Evolutionary conservation across 306 rosid genomes (phyloP), one percentile per base, ranked within the genome.

Genomic region (Dryas alaskensis): DNA sequence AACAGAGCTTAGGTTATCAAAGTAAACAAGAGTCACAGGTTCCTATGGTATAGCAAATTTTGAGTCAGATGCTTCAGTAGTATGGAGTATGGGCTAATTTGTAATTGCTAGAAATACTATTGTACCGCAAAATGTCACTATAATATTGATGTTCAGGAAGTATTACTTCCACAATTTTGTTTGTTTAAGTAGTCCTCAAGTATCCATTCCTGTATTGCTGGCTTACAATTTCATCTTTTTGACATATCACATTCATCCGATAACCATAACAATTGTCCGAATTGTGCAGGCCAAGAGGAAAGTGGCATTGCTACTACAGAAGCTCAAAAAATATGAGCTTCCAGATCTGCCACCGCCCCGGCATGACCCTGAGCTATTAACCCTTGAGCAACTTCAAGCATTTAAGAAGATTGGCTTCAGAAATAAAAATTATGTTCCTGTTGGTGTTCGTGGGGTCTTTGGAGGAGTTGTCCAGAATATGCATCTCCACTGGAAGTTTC

Each of bases 401-500:
- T 92, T 39, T 73, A 92, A 89, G 71, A 94, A 89, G 82, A 79
- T 94, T 79, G 99, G 99, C 58, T 92, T 94, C 86, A 87, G 82
- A 83, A 94, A 94, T 52, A 94, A 89, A 85, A 94, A 94, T 70
- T 94, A 94, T 69, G 97, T 94, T 64, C 97, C 96, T 3, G 97
- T 94, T 71, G 99, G 99, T 77, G 99, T 94, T 43, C 96, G 97
- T 79, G 99, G 99, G 79, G 99, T 94, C 49, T 94, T 94, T 71
- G 99, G 99, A 76, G 99, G 99, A 58, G 99, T 94, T 54, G 99
- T 94, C 68, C 99, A 94, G 81, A 94, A 94, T 86, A 91, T 94
- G 99, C 99, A 92, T 87, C 87, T 94, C 53, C 95, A 94, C 72
- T 94, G 99, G 99, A 94, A 94, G 81, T 94, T 94, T 87, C 99